Percentiles rank a stretch among this genome's conserved stretches.
Evolutionary conservation across 805 yeast species (phyloP).

Genomic region (Cyberlindnera petersonii): DNA sequence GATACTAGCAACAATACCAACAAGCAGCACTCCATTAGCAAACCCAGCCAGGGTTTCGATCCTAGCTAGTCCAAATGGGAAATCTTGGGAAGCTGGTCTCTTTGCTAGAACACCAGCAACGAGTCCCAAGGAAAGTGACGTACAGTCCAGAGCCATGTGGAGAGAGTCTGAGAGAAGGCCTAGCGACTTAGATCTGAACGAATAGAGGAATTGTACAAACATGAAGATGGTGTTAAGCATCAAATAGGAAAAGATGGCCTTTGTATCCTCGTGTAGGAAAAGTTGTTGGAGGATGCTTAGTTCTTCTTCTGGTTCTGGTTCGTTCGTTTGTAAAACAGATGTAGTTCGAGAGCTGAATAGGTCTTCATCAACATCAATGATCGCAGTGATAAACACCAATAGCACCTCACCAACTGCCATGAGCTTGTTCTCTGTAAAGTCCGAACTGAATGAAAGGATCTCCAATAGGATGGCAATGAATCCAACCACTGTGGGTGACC

Average conservation of each 20-base stretch:
- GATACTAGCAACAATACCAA: conserved; percentile 88
- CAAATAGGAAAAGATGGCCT: conserved; percentile 84
- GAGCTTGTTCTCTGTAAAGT: conserved; percentile 8
- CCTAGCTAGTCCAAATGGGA: conserved; percentile 81
- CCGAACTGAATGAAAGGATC: conserved; percentile 31
- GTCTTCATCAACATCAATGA: conserved; percentile 17
- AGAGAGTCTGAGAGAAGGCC: conserved; percentile 90
- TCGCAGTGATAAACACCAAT: conserved; percentile 9
- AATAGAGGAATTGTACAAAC: conserved; percentile 89
- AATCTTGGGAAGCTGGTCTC: conserved; percentile 58
- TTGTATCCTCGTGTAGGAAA: conserved; percentile 57
- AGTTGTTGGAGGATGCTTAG: conserved; percentile 21
- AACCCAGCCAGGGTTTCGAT: conserved; percentile 93
- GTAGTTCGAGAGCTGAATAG: conserved; percentile 5
- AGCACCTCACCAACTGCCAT: conserved; percentile 16
- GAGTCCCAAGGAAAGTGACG: conserved; percentile 83
- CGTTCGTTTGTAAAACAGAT: background rate
- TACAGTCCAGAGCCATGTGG: conserved; percentile 95
- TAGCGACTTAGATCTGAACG: conserved; percentile 86
- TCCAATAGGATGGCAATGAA: conserved; percentile 32
- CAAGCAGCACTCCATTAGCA: conserved; percentile 82
- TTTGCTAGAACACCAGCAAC: conserved; percentile 73
- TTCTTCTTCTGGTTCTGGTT: conserved; percentile 6
- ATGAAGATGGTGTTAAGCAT: conserved; percentile 85
- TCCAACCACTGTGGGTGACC: conserved; percentile 27